Conservation (phyloP, 306 rosid genomes). For the Castanopsis chinensis region DNA sequence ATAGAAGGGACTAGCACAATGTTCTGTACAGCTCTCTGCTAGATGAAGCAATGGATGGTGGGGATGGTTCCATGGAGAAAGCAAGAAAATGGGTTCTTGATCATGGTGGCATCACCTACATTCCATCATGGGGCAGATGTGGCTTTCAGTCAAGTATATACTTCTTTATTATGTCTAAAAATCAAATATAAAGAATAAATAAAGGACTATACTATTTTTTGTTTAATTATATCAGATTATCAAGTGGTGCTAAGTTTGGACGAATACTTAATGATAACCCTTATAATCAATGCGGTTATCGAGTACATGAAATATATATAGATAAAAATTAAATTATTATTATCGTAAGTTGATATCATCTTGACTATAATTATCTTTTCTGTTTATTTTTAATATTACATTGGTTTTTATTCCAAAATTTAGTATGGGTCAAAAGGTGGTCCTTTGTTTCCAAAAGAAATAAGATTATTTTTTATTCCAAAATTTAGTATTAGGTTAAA, state of each 20-base stretch:
- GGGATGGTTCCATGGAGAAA: constrained; percentile 40
- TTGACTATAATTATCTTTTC: background rate
- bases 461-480: too few relatives aligned
- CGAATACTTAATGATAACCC: background rate
- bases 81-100: constrained; percentile 75
- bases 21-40: constrained; percentile 64
- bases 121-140: constrained; percentile 79
- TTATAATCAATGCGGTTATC: background rate
- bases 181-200: background rate
- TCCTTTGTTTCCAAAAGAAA: too few relatives aligned
- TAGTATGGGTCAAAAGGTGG: background rate
- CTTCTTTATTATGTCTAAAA: background rate
- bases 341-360: background rate
- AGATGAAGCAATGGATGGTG: constrained; percentile 54
- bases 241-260: background rate
- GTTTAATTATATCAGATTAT: too few relatives aligned
- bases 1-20: constrained; percentile 76
- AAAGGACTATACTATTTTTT: background rate
- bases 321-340: background rate
- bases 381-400: background rate
- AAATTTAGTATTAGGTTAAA: too few relatives aligned
- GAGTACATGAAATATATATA: background rate
- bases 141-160: constrained; percentile 60
- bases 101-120: constrained; percentile 56
- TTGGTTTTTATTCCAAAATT: too few relatives aligned